Conservation (phyloP, 805 yeast genomes). For the Yamadazyma sp. region DNA sequence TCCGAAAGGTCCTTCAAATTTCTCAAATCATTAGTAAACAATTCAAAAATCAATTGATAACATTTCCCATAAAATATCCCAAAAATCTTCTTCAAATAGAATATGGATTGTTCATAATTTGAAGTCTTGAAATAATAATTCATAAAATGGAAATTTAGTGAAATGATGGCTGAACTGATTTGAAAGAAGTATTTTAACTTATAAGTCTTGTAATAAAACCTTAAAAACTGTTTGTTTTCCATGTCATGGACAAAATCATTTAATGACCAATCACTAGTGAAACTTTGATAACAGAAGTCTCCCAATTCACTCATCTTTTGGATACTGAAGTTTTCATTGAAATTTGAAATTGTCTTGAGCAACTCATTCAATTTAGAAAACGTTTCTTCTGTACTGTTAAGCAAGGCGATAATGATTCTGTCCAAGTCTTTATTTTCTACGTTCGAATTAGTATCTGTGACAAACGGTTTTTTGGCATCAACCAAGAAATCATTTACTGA, state of each 20-base stretch:
- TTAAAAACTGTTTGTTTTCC: neutral
- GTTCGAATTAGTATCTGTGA: conserved; percentile 15
- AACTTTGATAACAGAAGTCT: conserved; percentile 9
- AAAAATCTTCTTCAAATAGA: conserved; percentile 27
- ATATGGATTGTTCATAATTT: conserved; percentile 26
- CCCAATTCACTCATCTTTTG: conserved; percentile 9
- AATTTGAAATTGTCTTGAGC: conserved; percentile 14
- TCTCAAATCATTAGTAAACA: conserved; percentile 6
- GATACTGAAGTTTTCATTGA: conserved; percentile 14
- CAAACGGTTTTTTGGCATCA: conserved; percentile 16
- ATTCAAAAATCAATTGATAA: conserved; percentile 5
- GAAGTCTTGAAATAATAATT: conserved; percentile 34
- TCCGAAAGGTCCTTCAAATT: conserved; percentile 24
- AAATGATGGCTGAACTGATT: conserved; percentile 4
- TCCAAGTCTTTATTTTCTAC: conserved; percentile 15
- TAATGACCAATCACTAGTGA: conserved; percentile 4
- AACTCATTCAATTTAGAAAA: conserved; percentile 12
- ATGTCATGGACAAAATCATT: neutral
- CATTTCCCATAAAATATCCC: conserved; percentile 23
- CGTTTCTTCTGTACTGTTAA: conserved; percentile 3
- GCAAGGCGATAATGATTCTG: conserved; percentile 5
- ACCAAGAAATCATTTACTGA: conserved; percentile 8
- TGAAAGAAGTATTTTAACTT: conserved; percentile 7
- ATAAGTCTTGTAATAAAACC: conserved; percentile 7
- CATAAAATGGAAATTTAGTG: conserved; percentile 29